Conservation (phyloP, 2,329 filamentous ascomycete species). For the Colletotrichum trifolii region DNA sequence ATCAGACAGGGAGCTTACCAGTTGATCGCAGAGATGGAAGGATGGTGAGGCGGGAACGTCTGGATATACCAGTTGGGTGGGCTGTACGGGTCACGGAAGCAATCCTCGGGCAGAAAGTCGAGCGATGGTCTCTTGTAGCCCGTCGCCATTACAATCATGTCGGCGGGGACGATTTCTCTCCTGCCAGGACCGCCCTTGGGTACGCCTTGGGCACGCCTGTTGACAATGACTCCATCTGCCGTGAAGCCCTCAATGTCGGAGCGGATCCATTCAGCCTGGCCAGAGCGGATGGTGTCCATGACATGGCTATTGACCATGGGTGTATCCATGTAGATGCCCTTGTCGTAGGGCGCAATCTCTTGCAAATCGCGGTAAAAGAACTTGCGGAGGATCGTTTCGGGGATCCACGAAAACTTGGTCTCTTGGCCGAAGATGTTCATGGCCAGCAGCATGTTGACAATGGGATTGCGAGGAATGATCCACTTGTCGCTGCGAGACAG, state of each 20-base stretch:
- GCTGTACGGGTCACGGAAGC: slow-evolving; percentile 77
- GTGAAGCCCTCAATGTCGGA: slow-evolving; percentile 79
- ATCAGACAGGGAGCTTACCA: slow-evolving; percentile 43
- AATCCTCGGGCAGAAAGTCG: slow-evolving; percentile 77
- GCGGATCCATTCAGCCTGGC: slow-evolving; percentile 81
- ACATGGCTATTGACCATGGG: slow-evolving; percentile 90
- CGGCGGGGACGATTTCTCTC: slow-evolving; percentile 73
- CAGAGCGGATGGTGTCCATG: slow-evolving; percentile 78
- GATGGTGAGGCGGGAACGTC: slow-evolving; percentile 81
- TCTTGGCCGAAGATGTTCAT: slow-evolving; percentile 85
- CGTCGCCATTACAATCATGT: slow-evolving; percentile 86
- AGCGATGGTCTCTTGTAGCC: slow-evolving; percentile 81
- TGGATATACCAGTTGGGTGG: slow-evolving; percentile 92
- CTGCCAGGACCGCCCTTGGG: slow-evolving; percentile 80
- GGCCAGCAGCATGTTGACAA: slow-evolving; percentile 79
- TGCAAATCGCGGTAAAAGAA: slow-evolving; percentile 87
- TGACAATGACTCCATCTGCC: slow-evolving; percentile 74
- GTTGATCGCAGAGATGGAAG: slow-evolving; percentile 83
- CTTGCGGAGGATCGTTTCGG: slow-evolving; percentile 77
- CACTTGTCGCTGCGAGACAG: slow-evolving; percentile 85
- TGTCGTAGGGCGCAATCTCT: slow-evolving; percentile 75
- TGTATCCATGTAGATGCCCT: slow-evolving; percentile 84
- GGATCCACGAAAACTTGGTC: slow-evolving; percentile 80
- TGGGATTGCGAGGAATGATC: slow-evolving; percentile 84
- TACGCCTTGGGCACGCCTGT: slow-evolving; percentile 76